Evolutionary conservation across 192 early-diverging fungal species (phyloP), one percentile per base, ranked within the genome.

Genomic region (Backusella circina): DNA sequence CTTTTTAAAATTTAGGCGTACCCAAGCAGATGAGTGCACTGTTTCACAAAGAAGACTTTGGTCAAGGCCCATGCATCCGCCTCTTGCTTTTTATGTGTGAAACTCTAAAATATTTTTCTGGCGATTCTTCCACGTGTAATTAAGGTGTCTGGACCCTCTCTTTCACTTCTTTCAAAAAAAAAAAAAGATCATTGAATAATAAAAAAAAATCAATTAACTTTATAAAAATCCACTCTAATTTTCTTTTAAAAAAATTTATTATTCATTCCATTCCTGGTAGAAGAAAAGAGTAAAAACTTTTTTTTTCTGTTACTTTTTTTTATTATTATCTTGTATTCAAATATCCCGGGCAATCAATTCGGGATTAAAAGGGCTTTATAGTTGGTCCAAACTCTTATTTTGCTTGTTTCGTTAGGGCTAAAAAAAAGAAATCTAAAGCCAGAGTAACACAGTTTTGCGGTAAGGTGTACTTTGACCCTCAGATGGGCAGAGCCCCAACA

Each of bases 341-440:
- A 61, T 61, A 61, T 61, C 54, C 26, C 54, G 54, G 21, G 54
- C 54, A 28, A 61, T 28, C 54, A 12, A 28, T 47, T 61, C 54
- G 54, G 54, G 54, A 61, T 61, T 28, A 61, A 26, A 61, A 61
- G 54, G 10, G 21, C 13, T 28, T 47, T 47, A 47, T 47, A 47
- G 26, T 23, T 61, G 26, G 54, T 61, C 54, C 12, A 61, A 61
- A 61, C 54, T 28, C 54, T 61, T 61, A 61, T 61, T 26, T 8
- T n/a, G n/a, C 21, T 61, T 13, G 54, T 28, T 28, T 28, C n/a
- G 54, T 28, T 61, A 61, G 26, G 23, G 54, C 54, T 28, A 28
- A 21, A 41, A 61, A 57, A 50, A 26, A n/a, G n/a, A 61, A 61
- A 61, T 61, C 54, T 61, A 61, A 61, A 61, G 54, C 54, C 54